Evolutionary conservation across 2,329 filamentous ascomycete genomes (phyloP).

Genomic region (Lithohypha guttulata): DNA sequence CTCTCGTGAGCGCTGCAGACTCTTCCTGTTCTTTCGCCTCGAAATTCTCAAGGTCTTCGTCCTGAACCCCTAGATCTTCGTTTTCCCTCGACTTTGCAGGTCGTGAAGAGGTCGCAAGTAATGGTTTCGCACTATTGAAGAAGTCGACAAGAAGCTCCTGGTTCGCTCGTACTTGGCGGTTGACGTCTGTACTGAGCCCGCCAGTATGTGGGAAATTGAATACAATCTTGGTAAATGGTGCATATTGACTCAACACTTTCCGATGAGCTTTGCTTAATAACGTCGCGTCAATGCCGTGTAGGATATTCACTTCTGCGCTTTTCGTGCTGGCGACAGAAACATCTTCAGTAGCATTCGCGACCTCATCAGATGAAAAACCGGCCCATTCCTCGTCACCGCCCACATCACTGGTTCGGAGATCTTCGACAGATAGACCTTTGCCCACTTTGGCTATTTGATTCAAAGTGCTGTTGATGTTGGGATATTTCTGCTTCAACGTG

Average conservation of each 20-base stretch:
- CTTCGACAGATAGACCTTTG: background rate
- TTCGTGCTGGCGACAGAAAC: conserved; percentile 20
- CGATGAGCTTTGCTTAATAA: conserved; percentile 28
- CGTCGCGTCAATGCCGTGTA: conserved; percentile 35
- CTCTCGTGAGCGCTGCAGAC: conserved; percentile 21
- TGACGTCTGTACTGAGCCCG: conserved; percentile 83
- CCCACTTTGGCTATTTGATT: conserved; percentile 28
- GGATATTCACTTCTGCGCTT: conserved; percentile 17
- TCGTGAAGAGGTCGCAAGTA: conserved; percentile 22
- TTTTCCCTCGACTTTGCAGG: conserved; percentile 13
- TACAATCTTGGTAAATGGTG: conserved; percentile 62
- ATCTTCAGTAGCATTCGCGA: conserved; percentile 2
- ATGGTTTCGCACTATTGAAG: conserved; percentile 34
- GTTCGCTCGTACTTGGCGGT: conserved; percentile 86
- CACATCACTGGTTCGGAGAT: conserved; percentile 7
- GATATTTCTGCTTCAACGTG: conserved; percentile 59
- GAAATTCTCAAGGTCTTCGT: conserved; percentile 19
- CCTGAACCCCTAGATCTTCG: conserved; percentile 15
- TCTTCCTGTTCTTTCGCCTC: conserved; percentile 12
- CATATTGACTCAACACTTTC: conserved; percentile 20
- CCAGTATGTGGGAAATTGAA: conserved; percentile 98
- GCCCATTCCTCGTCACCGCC: conserved; percentile 16
- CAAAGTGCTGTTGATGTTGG: conserved; percentile 39
- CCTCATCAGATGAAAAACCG: conserved; percentile 15
- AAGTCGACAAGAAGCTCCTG: conserved; percentile 49